These are phyloP conservation scores for Solanum paucissectum DNA, from an alignment of 257 asterid species.

Conservation along the genomic window DNA sequence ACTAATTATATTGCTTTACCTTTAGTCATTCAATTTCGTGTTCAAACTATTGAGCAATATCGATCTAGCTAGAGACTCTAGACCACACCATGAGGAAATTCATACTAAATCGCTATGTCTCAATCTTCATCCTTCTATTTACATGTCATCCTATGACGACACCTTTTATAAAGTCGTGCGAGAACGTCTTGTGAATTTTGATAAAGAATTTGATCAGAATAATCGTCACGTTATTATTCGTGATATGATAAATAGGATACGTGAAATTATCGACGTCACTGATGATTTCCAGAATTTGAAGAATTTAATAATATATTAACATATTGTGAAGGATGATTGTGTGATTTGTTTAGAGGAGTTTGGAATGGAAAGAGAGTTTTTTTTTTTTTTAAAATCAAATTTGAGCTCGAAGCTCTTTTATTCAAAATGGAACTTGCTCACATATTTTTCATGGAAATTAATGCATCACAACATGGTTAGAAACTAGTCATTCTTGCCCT, in stretches of 20 bases:
- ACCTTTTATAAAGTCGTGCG: background rate
- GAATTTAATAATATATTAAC: too few species aligned
- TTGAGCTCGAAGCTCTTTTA: too few species aligned
- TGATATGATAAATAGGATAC: too few species aligned
- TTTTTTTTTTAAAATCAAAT: too few species aligned
- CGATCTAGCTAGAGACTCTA: background rate
- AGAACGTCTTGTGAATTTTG: too few species aligned
- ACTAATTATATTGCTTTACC: too few species aligned
- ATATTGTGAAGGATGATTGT: background rate
- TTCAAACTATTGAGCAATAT: too few species aligned
- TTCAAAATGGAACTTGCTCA: too few species aligned
- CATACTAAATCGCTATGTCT: background rate
- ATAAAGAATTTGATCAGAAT: too few species aligned
- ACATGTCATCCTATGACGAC: background rate
- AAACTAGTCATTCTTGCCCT: background rate
- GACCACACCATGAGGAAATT: background rate
- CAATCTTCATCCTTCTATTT: background rate
- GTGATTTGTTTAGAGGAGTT: background rate
- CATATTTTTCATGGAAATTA: background rate
- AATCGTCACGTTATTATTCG: background rate
- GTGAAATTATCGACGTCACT: background rate
- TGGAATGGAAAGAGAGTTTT: background rate
- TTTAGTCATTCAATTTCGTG: too few species aligned
- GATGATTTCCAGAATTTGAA: too few species aligned
- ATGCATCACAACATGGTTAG: background rate